Evolutionary conservation across 2,329 filamentous ascomycete species (phyloP), one percentile per base, ranked within the genome.

Genomic region (Talaromyces sp.): DNA sequence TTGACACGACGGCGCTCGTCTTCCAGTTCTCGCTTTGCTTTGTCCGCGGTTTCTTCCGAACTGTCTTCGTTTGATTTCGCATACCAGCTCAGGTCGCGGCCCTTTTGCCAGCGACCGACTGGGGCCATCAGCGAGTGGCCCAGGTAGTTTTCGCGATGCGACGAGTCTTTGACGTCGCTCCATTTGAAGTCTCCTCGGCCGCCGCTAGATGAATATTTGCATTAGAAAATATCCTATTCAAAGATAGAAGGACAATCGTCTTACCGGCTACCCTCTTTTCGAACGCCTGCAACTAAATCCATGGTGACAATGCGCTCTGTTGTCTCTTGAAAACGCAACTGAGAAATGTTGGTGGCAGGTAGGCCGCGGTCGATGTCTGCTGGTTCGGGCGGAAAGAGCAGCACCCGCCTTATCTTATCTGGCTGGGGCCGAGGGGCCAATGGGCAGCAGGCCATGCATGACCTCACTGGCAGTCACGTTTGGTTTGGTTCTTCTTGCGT

Each of bases 141-240:
- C 8, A 97, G 88, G 74, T 89, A 89, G 73, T 88, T 96, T 76
- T 99, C 93, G 75, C 95, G 92, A 71, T 96, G 93, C 24, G 84
- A 80, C 55, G 92, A 96, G 65, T 82, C 86, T 73, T 93, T 89
- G 71, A 99, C 93, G 67, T 97, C 92, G 66, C 93, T 90, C 95
- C 95, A 98, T 78, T 88, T 93, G 80, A 99, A 99, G 75, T 97
- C 92, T 76, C 89, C 89, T 72, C 82, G 84, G 63, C 95, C 95
- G 70, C 95, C 95, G 66, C 95, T 84, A 63, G n/a, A 50, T 50
- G 41, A 41, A 43, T 41, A 56, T 55, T 59, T 49, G 14, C 55
- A 49, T 66, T 62, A 65, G 61, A 49, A 38, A 3, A 13, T 7
- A 14, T 19, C 49, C 5, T 43, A n/a, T 26, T 19, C 14, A 19